Evolutionary conservation across 202 grass and related monocot species (phyloP).

Genomic region (Zizania palustris): DNA sequence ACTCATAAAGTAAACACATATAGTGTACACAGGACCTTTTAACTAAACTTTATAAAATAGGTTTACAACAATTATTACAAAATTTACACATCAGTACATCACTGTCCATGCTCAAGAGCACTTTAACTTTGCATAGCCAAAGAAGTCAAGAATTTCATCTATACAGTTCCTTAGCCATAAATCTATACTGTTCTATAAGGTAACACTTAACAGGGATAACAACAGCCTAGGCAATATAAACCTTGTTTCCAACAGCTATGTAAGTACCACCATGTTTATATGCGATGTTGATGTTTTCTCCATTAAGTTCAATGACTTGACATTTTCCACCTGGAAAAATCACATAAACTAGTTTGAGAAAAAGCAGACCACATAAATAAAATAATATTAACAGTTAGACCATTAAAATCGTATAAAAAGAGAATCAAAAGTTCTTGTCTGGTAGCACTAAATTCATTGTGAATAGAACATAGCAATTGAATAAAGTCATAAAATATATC

Average conservation of each 20-base stretch:
- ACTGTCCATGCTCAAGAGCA: slow-evolving; percentile 11
- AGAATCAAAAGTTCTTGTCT: slow-evolving; percentile 11
- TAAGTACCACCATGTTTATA: slow-evolving; percentile 94
- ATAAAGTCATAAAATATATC: slow-evolving; percentile 19
- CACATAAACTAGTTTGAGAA: slow-evolving; percentile 27
- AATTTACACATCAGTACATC: slow-evolving; percentile 5
- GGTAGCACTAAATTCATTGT: slow-evolving; percentile 21
- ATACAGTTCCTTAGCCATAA: slow-evolving; percentile 23
- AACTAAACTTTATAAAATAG: not conserved
- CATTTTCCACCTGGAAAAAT: slow-evolving; percentile 82
- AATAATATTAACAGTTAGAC: slow-evolving; percentile 15
- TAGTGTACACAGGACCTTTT: not conserved
- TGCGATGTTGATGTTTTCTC: slow-evolving; percentile 99
- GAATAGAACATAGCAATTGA: slow-evolving; percentile 4
- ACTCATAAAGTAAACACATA: slow-evolving; percentile 24
- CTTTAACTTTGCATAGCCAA: not conserved
- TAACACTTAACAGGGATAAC: slow-evolving; percentile 26
- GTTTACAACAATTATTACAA: slow-evolving; percentile 10
- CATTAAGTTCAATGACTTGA: slow-evolving; percentile 91
- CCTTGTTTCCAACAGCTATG: slow-evolving; percentile 99
- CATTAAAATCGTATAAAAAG: slow-evolving; percentile 4
- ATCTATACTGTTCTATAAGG: not conserved
- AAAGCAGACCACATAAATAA: slow-evolving; percentile 28
- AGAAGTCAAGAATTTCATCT: slow-evolving; percentile 8
- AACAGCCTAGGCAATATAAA: slow-evolving; percentile 41